Conservation (phyloP, 2,329 filamentous ascomycete genomes). For the Cylindrodendrum hubeiense region DNA sequence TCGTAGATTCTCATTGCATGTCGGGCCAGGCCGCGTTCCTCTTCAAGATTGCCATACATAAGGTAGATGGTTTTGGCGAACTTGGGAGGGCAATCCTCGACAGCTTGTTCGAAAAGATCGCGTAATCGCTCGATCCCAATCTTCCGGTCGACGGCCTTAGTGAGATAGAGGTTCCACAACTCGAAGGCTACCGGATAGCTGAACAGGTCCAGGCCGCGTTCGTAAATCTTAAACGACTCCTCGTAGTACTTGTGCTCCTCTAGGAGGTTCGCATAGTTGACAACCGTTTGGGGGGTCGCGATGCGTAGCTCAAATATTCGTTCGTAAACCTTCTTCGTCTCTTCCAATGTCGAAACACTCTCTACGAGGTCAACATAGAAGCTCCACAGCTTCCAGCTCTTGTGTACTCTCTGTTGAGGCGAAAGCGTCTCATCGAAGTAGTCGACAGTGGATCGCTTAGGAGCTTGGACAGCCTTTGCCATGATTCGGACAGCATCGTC, state of each 20-base stretch:
- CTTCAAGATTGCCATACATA: constrained; percentile 98
- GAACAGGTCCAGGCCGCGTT: constrained; percentile 97
- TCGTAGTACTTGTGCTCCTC: constrained; percentile 97
- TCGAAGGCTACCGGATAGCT: constrained; percentile 98
- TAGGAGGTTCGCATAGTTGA: constrained; percentile 96
- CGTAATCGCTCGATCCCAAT: constrained; percentile 94
- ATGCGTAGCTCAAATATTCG: constrained; percentile 98
- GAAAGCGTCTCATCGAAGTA: constrained; percentile 97
- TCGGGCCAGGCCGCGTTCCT: constrained; percentile 92
- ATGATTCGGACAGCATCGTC: constrained; percentile 95
- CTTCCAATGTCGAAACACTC: constrained; percentile 89
- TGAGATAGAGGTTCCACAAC: constrained; percentile 97
- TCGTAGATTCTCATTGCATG: constrained; percentile 99
- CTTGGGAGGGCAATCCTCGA: constrained; percentile 93
- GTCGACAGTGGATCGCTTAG: constrained; percentile 97
- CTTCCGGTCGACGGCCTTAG: constrained; percentile 95
- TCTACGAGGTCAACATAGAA: constrained; percentile 99
- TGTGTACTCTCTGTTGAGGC: constrained; percentile 96
- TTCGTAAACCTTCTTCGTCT: constrained; percentile 95
- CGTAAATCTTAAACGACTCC: constrained; percentile 98
- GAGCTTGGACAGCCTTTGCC: constrained; percentile 97
- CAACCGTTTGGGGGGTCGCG: constrained; percentile 96
- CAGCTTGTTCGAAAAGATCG: constrained; percentile 96
- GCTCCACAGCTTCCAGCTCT: constrained; percentile 99
- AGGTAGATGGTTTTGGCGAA: constrained; percentile 97